Conservation (phyloP, 768 basidiomycete species). For the Lactifluus hygrophoroides region DNA sequence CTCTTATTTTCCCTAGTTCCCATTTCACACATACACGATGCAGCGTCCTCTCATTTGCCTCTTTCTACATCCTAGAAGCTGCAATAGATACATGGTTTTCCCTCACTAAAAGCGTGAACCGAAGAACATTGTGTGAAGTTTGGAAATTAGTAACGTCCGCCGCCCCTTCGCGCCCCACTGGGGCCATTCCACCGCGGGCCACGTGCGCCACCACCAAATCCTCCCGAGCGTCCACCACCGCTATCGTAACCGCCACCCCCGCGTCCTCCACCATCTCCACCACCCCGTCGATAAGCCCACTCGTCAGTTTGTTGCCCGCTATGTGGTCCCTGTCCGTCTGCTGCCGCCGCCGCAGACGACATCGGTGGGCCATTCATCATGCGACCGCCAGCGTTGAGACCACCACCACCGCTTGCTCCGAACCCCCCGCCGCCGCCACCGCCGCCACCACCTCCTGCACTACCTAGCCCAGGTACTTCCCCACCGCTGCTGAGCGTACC, state of each 20-base stretch:
- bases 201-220: conserved; percentile 25
- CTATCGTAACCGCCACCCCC: conserved; percentile 27
- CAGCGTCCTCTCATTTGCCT: not conserved
- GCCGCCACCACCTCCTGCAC: conserved; percentile 29
- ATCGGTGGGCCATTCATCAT: not conserved
- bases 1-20: not conserved
- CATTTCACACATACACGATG: not conserved
- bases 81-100: conserved; percentile 4
- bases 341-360: not conserved
- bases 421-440: conserved; percentile 6
- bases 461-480: conserved; percentile 1
- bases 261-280: conserved; percentile 25
- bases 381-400: not conserved
- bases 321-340: not conserved
- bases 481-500: conserved; percentile 23
- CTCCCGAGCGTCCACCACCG: conserved; percentile 22
- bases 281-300: conserved; percentile 19
- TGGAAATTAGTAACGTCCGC: not conserved
- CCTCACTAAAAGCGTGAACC: not conserved
- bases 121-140: not conserved
- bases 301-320: conserved; percentile 11
- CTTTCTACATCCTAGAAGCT: conserved; percentile 4
- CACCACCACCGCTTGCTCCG: not conserved
- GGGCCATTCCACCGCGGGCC: conserved; percentile 17
- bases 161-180: conserved; percentile 3